Conservation (phyloP, 1,139 yeast species). For the Nadsonia commutata region DNA sequence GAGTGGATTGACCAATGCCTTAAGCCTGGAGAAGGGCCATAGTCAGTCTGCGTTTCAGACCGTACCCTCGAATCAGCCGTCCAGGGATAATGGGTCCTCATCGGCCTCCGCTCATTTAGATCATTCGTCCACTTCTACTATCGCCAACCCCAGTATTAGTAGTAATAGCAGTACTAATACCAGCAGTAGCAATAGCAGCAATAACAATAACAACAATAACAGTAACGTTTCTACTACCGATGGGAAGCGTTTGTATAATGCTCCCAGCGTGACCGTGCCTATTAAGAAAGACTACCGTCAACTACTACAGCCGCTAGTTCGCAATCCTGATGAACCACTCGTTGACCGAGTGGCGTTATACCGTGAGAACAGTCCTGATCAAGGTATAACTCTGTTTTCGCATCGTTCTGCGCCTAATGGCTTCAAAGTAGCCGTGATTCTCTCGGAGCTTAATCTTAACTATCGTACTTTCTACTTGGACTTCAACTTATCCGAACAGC, state of each 20-base stretch:
- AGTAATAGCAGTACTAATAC: constrained; percentile 3
- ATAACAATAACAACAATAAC: constrained; percentile 4
- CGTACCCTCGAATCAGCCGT: no score
- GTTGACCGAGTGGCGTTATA: constrained; percentile 49
- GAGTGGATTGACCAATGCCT: no score
- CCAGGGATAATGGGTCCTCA: no score
- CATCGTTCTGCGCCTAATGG: constrained; percentile 95
- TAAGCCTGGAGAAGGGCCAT: no score
- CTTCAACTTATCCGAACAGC: constrained; percentile 75
- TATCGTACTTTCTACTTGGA: constrained; percentile 79
- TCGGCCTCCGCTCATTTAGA: no score
- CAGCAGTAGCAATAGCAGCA: constrained; percentile 6
- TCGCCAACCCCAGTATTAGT: no score
- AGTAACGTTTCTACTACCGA: constrained; percentile 3
- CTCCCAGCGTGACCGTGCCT: constrained; percentile 4
- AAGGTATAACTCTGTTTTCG: constrained; percentile 76
- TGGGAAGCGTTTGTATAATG: constrained; percentile 3
- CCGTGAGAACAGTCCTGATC: constrained; percentile 63
- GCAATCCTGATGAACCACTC: constrained; percentile 5
- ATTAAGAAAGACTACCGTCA: constrained; percentile 2
- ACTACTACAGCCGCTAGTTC: constrained; percentile 3
- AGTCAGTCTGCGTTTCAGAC: no score
- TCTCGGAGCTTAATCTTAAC: constrained; percentile 66
- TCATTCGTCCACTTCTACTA: no score
- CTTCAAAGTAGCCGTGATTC: constrained; percentile 83